Evolutionary conservation across 345 rosid species (phyloP).

Genomic region (Gossypium rotundifolium): DNA sequence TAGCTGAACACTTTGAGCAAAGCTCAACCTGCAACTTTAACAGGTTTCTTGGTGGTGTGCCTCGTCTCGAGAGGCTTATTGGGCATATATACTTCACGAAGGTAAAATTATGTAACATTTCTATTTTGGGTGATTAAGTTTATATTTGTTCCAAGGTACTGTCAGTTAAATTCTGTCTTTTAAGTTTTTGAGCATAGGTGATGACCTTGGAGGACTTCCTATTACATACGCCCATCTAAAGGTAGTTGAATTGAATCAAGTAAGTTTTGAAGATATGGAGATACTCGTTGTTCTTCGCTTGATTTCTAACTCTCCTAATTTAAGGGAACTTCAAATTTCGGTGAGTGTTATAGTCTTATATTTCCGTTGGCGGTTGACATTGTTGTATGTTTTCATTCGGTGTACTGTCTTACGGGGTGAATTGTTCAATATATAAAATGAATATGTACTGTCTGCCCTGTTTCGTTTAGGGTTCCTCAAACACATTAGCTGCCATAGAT

Average conservation of each 20-base stretch:
- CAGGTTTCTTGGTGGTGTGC: slow-evolving; percentile 76
- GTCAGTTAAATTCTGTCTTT: neutral
- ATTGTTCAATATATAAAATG: neutral
- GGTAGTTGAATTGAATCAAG: slow-evolving; percentile 67
- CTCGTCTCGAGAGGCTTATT: slow-evolving; percentile 68
- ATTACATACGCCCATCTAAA: slow-evolving; percentile 56
- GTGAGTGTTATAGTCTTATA: slow-evolving; percentile 36
- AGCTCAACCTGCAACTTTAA: slow-evolving; percentile 68
- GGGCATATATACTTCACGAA: slow-evolving; percentile 86
- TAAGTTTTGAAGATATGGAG: slow-evolving; percentile 88
- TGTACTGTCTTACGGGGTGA: neutral
- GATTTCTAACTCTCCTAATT: slow-evolving; percentile 76
- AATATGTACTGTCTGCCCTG: neutral
- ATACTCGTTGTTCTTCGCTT: slow-evolving; percentile 72
- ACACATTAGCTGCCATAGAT: slow-evolving; percentile 41
- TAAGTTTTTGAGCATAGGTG: slow-evolving; percentile 88
- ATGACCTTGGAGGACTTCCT: slow-evolving; percentile 52
- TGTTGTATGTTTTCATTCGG: neutral
- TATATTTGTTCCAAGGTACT: neutral
- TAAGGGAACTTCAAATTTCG: slow-evolving; percentile 68
- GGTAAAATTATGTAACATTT: slow-evolving; percentile 32
- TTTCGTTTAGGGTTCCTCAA: slow-evolving; percentile 51
- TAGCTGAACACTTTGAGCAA: slow-evolving; percentile 70
- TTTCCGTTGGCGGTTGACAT: neutral
- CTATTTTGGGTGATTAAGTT: neutral